Conservation (phyloP, 179 eudicot genomes). For the Heliamphora pulchella region DNA sequence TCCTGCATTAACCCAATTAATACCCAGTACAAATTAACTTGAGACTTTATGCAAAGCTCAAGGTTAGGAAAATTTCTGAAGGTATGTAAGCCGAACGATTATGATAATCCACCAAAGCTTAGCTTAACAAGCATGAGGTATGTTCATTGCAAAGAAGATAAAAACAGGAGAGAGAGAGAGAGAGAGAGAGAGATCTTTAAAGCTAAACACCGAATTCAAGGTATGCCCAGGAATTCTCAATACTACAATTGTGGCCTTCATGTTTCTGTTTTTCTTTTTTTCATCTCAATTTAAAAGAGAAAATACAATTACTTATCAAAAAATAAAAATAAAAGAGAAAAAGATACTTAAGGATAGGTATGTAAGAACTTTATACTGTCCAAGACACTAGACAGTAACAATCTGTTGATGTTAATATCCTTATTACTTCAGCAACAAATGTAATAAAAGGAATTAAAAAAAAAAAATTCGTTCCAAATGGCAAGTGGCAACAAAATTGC, state of each 20-base stretch:
- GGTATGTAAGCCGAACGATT: neutral
- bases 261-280: neutral
- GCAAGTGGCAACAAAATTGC: neutral
- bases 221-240: neutral
- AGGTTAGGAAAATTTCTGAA: constrained; percentile 2
- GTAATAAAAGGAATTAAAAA: no score
- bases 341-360: neutral
- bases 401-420: neutral
- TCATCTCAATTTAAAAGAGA: neutral
- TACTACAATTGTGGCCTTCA: neutral
- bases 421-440: neutral
- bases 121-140: neutral
- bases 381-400: no score
- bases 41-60: neutral
- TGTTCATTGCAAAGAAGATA: neutral
- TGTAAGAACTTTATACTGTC: neutral
- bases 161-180: neutral
- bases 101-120: neutral
- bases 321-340: no score
- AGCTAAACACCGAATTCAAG: no score
- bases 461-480: no score
- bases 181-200: no score
- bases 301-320: no score
- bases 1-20: constrained; percentile 34
- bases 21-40: neutral